Base-by-base conservation (phyloP, 768 basidiomycete genomes). In the Suillus brevipes region DNA sequence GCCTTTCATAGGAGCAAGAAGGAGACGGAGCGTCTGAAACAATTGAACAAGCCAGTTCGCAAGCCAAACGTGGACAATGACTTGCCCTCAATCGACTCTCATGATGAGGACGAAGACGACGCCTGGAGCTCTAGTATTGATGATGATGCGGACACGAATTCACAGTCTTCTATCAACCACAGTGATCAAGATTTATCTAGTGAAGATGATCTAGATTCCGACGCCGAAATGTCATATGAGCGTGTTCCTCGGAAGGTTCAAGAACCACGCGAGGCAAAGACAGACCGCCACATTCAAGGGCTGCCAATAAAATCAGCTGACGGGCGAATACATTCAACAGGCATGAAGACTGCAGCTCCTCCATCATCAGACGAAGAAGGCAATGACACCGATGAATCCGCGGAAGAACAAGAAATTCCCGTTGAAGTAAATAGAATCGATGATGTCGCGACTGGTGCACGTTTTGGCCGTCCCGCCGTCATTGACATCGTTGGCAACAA, bases 291-390 rank as follows among this genome's bases (percentile, higher is more conserved):
- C 55, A 81, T 90, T 56, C 81, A 84, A 59, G 82, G 89, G 18
- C 80, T 97, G 37, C 94, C 96, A 12, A 95, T 97, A 72, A 98
- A 97, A 77, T 82, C 97, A 2, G 82, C 89, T 3, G 84, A 91
- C 67, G 96, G 96, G 1, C 86, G 85, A 66, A 84, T 98, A 67
- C 85, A 89, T 72, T 78, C 85, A 64, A 87, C 84, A 31, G 84
- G 82, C 52, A 79, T 71, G 50, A 68, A 74, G 56, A 75, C 69
- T 45, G 56, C 60, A 28, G 68, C 64, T 6, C 65, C 66, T 14
- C 64, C 56, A 28, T 65, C 75, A 38, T 61, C 66, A 45, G 72
- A 81, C 58, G 68, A 72, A 34, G 74, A 76, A 47, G 77, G 77
- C 6, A 71, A 79, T 65, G 56, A 62, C 28, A 71, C 78, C 57